Evolutionary conservation across 352 stramenopile species (phyloP), one percentile per base, ranked within the genome.

Genomic region (Phytophthora colocasiae): DNA sequence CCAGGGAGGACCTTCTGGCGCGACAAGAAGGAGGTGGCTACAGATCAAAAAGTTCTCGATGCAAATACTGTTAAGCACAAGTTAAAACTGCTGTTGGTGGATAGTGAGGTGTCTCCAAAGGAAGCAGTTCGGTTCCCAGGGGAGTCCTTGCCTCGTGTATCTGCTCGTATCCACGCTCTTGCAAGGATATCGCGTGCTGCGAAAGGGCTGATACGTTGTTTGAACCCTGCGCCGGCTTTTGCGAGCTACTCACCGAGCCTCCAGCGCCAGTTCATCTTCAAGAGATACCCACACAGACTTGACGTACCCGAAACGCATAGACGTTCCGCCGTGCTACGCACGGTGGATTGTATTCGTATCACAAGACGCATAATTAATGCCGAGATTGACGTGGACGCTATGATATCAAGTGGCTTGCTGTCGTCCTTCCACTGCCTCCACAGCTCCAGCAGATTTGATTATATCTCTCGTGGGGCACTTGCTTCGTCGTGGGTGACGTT

Each of bases 241-340:
- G 80, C 70, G 2, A 62, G 63, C 41, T 92, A 90, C 47, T 67
- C 63, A 1, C 78, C 78, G 10, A 76, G 67, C 3, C 64, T 73
- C 8, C 71, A 80, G n/a, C 69, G 85, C 14, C 81, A 92, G 62
- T 92, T 79, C 38, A 51, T 92, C 10, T 92, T 84, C 80, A 78
- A 87, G 51, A 81, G 79, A 29, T 86, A 91, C 43, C 72, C 74
- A 1, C 76, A 84, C 32, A 67, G 63, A 26, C 66, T 92, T 6
- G 83, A 92, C 29, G 62, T 79, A 2, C 72, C 66, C 5, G 66
- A 70, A 2, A 69, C 72, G 10, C 63, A 71, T 60, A 79, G 78
- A 9, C 80, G 76, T 14, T 81, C 82, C 12, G 74, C 73, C 3
- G 78, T 90, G 63, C 57, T 92, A 46, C 80, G 83, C 26, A 90